phyloP scores from a whole-genome alignment of 208 protist genomes.

The Leishmania turanica region DNA sequence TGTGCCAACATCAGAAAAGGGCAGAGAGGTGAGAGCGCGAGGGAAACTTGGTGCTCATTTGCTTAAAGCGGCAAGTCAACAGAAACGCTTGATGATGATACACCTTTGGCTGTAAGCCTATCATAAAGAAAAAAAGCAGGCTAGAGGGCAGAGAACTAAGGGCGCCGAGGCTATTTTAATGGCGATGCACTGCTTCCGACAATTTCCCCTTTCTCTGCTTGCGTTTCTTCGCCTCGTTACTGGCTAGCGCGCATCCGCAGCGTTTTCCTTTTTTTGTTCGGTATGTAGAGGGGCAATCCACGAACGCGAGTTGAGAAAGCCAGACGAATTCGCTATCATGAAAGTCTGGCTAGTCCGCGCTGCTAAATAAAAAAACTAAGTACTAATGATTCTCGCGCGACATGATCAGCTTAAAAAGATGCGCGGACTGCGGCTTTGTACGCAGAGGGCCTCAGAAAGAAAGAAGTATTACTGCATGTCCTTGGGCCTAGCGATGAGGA shows the following conservation, averaged over 20 bases:
- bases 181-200: background rate
- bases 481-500: constrained; percentile 77
- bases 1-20: background rate
- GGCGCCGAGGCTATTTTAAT: background rate
- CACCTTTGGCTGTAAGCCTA: background rate
- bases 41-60: background rate
- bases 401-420: background rate
- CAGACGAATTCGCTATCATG: background rate
- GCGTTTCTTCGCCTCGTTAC: background rate
- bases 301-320: background rate
- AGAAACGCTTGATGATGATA: background rate
- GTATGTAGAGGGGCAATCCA: background rate
- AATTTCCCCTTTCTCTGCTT: background rate
- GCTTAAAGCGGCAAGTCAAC: background rate
- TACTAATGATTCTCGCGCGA: constrained; percentile 8
- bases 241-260: background rate
- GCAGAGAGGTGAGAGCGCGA: background rate
- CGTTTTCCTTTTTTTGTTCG: background rate
- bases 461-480: constrained; percentile 26
- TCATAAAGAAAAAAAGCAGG: background rate
- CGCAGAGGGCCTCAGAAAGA: constrained; percentile 5
- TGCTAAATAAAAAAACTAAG: constrained; percentile 9
- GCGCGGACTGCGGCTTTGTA: background rate
- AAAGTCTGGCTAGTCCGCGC: background rate
- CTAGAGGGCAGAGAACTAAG: background rate